Base-by-base conservation (phyloP, 495 filamentous ascomycete genomes). In the Cercophora scortea region DNA sequence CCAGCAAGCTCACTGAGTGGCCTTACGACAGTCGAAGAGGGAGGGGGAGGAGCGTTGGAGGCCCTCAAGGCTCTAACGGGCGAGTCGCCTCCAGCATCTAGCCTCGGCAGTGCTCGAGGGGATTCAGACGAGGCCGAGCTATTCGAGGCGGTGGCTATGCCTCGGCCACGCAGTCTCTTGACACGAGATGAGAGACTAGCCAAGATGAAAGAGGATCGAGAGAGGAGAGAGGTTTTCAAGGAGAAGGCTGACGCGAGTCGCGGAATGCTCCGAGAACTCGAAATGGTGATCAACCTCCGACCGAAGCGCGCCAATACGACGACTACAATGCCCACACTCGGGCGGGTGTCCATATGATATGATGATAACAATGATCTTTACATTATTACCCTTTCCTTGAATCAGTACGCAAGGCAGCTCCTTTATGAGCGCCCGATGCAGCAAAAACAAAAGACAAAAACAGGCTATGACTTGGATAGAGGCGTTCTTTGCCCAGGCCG, bases 191-290 rank as follows among this genome's bases (percentile, higher is more conserved):
- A 98, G 66, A 82, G 93, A 19, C 82, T 97, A 51, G 76, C 79
- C 13, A 92, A 87, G 59, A 92, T 96, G 70, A 88, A 87, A 56
- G 90, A 95, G 66, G 92, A 96, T 34, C 79, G 91, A 46, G 82
- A 80, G 38, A 77, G 75, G 52, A 82, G 84, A 64, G 86, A 85
- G 6, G 71, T 79, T 42, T 71, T 79, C 13, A 77, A 82, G 46
- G 88, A 90, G 53, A 86, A 84, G 57, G 64, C 74, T 13, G 88
- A 95, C 49, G 87, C 90, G 2, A 90, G 82, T 52, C 86, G 86
- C 19, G 84, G 85, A 55, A 92, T 98, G 89, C 76, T 97, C 57
- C 85, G 84, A 61, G 93, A 98, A 64, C 73, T 98, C 56, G 87
- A 95, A 67, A 87, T 85, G 67, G 90, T 81, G 45, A 90, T 95